Evolutionary conservation across 805 yeast genomes (phyloP).

Genomic region (Lipomyces sp.): DNA sequence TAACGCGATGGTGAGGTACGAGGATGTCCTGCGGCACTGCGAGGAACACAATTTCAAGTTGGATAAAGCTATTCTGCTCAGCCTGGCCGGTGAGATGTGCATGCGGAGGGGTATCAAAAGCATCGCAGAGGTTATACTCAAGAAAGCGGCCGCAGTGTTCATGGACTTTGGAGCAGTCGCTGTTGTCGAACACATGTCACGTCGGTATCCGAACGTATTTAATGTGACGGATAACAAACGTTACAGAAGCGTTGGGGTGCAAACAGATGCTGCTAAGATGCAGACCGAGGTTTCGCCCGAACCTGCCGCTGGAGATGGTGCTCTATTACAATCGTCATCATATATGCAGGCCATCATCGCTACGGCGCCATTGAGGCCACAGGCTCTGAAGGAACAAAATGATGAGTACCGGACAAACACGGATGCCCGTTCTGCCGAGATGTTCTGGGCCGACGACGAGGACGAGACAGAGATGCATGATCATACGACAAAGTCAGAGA

Average conservation of each 20-base stretch:
- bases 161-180: constrained; percentile 29
- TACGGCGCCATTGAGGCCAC: neutral
- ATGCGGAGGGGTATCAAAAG: constrained; percentile 18
- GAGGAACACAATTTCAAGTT: constrained; percentile 6
- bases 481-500: neutral
- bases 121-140: constrained; percentile 17
- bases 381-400: neutral
- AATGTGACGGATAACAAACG: neutral
- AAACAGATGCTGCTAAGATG: constrained; percentile 15
- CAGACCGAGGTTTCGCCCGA: neutral
- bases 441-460: neutral
- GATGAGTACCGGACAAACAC: neutral
- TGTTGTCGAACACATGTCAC: constrained; percentile 16
- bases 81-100: constrained; percentile 20
- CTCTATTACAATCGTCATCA: neutral
- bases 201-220: constrained; percentile 11
- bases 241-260: constrained; percentile 25
- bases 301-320: neutral
- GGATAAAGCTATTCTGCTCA: constrained; percentile 13
- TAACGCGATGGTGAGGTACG: constrained; percentile 19
- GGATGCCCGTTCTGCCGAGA: neutral
- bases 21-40: constrained; percentile 17
- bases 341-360: neutral
- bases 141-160: constrained; percentile 13
- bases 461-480: neutral